Evolutionary conservation across 352 stramenopile species (phyloP), one percentile per base, ranked within the genome.

Genomic region (Pythium phragmiticola): DNA sequence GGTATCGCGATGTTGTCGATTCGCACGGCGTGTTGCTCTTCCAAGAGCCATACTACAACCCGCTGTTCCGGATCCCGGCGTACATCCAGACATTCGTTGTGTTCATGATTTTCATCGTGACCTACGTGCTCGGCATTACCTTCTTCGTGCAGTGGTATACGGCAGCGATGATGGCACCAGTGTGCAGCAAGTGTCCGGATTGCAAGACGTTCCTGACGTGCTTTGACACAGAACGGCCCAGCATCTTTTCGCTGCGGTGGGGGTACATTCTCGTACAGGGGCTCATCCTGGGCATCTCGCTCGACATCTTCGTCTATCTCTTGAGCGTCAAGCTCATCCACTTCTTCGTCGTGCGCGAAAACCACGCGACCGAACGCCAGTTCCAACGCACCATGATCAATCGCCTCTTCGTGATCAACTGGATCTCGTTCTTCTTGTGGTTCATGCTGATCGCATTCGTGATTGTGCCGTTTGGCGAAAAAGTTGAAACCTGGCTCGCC

Each of bases 81-180:
- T 92, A 92, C 50, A 69, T 92, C 30, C 86, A 92, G 55, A 94
- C 86, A 17, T 84, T 92, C 49, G 60, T 92, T 17, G 84, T 94
- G 6, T 92, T 91, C 23, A 69, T 77, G 9, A 67, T 92, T 43
- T 94, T 94, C 57, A 92, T 91, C 23, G 78, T 66, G 19, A 92
- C 81, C 30, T 94, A 94, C 46, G 74, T 92, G 0, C 41, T 89
- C 2, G 86, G 86, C 3, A 94, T 88, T 52, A 88, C 80, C 13
- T 92, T 94, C 68, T 94, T 94, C 39, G 84, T 94, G 9, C 84
- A 93, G 55, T 94, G 86, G 86, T 94, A 92, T 54, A 94, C 86
- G 0, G 86, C 86, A 1, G 83, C 86, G 23, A 94, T 94, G 86
- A 90, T 92, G 75, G 86, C 86, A 21, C 84, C 86, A 3, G 65